These are phyloP conservation scores for Solanum aculeatissimum DNA, from an alignment of 305 asterid species.

Conservation along the genomic window DNA sequence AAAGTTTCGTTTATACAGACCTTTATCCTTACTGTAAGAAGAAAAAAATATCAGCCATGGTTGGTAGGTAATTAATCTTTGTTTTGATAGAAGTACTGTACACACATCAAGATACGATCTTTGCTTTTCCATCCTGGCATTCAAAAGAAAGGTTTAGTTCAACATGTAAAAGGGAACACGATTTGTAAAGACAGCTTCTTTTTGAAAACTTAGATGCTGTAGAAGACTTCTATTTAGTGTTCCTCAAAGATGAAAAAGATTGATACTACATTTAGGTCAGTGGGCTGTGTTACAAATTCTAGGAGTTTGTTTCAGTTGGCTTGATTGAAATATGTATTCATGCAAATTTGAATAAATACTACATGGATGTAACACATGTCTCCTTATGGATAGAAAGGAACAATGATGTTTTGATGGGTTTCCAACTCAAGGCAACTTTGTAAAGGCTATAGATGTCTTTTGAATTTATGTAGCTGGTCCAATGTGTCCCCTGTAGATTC, in stretches of 20 bases:
- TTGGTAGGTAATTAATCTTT: neutral
- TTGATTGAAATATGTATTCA: neutral
- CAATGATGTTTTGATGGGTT: neutral
- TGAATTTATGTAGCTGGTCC: neutral
- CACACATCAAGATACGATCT: neutral
- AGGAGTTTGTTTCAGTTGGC: neutral
- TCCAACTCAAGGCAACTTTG: neutral
- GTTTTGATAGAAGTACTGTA: neutral
- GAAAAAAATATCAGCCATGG: neutral
- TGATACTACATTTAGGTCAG: neutral
- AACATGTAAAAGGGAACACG: neutral
- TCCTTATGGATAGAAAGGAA: neutral
- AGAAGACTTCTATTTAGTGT: neutral
- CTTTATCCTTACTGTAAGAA: neutral
- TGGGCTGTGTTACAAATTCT: neutral
- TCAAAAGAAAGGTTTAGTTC: neutral
- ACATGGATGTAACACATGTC: neutral
- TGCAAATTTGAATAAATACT: neutral
- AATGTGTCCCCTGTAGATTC: neutral
- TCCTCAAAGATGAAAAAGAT: neutral
- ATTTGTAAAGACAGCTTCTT: neutral
- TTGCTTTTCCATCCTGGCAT: neutral
- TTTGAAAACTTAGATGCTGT: neutral
- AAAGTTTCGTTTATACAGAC: neutral
- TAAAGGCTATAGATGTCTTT: neutral